A percentile compares a stretch with the other conserved stretches of the same genome.
Evolutionary conservation across 108 stramenopile genomes (phyloP).

Genomic region (Skeletonema tropicum): DNA sequence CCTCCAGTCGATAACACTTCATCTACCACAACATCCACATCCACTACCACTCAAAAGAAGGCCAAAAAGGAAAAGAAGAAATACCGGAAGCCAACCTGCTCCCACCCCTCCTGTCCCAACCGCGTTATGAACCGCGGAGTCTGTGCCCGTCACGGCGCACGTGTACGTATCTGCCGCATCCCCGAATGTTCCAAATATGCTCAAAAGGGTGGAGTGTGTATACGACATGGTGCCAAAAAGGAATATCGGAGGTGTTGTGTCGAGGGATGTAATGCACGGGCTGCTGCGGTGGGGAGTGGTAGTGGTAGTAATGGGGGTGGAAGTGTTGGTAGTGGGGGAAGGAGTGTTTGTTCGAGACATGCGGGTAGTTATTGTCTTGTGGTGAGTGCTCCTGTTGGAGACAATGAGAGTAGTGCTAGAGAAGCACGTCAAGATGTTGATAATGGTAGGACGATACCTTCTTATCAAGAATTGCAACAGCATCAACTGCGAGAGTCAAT

Average conservation of each 20-base stretch:
- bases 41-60: background rate
- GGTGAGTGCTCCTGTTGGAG: background rate
- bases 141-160: background rate
- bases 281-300: background rate
- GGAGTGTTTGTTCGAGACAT: background rate
- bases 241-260: background rate
- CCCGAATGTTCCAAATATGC: constrained; percentile 5
- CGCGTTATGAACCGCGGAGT: background rate
- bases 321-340: background rate
- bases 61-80: background rate
- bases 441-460: background rate
- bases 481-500: too few species aligned
- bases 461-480: too few species aligned
- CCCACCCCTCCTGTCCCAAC: constrained; percentile 2
- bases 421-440: background rate
- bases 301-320: background rate
- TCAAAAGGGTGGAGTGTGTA: background rate
- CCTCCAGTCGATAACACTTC: background rate
- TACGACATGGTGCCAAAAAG: constrained; percentile 10
- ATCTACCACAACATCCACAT: too few species aligned
- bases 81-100: background rate
- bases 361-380: background rate
- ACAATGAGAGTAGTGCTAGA: background rate
- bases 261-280: background rate
- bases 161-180: background rate